These are phyloP conservation scores for Jaltomata sinuosa DNA, from an alignment of 257 asterid genomes.

Conservation along the genomic window DNA sequence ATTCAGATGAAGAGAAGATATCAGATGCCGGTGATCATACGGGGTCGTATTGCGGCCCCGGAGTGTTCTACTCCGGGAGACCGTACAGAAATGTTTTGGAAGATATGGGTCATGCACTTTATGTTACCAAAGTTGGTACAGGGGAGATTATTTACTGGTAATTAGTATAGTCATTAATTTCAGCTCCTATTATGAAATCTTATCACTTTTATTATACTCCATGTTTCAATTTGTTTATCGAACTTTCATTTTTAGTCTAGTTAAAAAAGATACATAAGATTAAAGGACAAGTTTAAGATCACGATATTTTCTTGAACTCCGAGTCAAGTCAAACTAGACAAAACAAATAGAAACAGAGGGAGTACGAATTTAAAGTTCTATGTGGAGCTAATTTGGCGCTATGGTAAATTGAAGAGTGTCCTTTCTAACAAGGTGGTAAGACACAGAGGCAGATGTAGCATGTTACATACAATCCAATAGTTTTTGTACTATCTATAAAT, in stretches of 20 bases:
- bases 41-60: constrained; percentile 17
- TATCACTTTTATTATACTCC: neutral
- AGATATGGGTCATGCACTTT: constrained; percentile 52
- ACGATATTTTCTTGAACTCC: neutral
- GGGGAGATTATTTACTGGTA: constrained; percentile 57
- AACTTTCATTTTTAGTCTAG: no score
- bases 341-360: neutral
- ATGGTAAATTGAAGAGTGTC: neutral
- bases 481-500: neutral
- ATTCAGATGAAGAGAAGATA: neutral
- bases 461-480: neutral
- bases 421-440: neutral
- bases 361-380: neutral
- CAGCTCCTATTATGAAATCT: neutral
- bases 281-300: no score
- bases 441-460: neutral
- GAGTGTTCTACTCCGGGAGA: constrained; percentile 20
- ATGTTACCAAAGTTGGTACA: constrained; percentile 29
- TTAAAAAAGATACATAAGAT: no score
- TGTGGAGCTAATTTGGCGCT: neutral
- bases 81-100: constrained; percentile 49
- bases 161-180: neutral
- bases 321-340: neutral
- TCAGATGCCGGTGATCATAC: constrained; percentile 5
- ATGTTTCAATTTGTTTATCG: no score